phyloP scores from a whole-genome alignment of 1,284 basidiomycete species.

The Heterobasidion occidentale region DNA sequence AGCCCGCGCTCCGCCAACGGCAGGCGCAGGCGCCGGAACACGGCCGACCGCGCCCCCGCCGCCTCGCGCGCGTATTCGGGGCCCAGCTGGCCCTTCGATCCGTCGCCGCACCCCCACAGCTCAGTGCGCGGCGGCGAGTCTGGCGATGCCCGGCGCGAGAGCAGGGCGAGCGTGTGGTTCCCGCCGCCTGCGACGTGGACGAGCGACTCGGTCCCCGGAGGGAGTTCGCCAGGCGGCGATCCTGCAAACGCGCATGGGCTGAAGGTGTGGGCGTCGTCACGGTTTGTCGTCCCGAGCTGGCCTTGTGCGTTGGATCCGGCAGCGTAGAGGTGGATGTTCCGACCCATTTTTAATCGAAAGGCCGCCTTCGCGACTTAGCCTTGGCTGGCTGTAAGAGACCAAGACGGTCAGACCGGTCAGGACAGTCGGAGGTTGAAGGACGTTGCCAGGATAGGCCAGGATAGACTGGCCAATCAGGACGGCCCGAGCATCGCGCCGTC shows the following conservation, averaged over 20 bases:
- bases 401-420: too few species aligned
- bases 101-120: constrained; percentile 67
- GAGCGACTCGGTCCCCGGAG: constrained; percentile 19
- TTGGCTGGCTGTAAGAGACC: too few species aligned
- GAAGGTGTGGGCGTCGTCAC: constrained; percentile 55
- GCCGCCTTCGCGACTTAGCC: too few species aligned
- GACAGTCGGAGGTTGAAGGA: too few species aligned
- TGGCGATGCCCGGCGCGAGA: constrained; percentile 20
- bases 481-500: too few species aligned
- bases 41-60: constrained; percentile 9
- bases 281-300: constrained; percentile 56
- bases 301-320: constrained; percentile 75
- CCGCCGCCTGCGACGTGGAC: constrained; percentile 47
- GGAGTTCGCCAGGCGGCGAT: constrained; percentile 13
- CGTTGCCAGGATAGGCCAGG: too few species aligned
- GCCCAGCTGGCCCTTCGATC: constrained; percentile 55
- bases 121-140: constrained; percentile 17
- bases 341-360: not conserved
- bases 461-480: too few species aligned
- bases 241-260: constrained; percentile 34
- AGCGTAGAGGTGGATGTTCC: constrained; percentile 19
- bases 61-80: constrained; percentile 13
- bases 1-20: constrained; percentile 24
- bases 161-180: constrained; percentile 57
- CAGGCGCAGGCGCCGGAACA: constrained; percentile 43